A percentile compares a stretch with the other conserved stretches of the same genome.
Evolutionary conservation across 352 stramenopile species (phyloP).

Genomic region (Pythium grandisporangium): DNA sequence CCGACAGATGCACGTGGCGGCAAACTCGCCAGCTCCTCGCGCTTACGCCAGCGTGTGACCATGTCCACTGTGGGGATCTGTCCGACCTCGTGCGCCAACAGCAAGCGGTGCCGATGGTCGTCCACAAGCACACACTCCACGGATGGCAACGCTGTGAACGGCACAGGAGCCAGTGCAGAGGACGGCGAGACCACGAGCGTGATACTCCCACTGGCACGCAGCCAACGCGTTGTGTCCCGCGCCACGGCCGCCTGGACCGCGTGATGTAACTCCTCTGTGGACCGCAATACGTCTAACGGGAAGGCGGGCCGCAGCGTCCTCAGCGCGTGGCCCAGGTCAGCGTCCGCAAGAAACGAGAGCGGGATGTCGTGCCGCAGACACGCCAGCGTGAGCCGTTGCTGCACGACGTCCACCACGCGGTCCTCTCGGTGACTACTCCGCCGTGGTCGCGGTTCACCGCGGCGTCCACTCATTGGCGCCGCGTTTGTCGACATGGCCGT

Average conservation of each 20-base stretch:
- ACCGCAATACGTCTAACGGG: too few relatives aligned
- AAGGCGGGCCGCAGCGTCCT: conserved; percentile 14
- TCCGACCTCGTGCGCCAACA: conserved; percentile 12
- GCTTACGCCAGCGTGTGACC: too few relatives aligned
- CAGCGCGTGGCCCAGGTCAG: conserved; percentile 22
- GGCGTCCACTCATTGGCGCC: not conserved
- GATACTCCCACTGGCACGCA: conserved; percentile 14
- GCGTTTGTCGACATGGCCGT: not conserved
- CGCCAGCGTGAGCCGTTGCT: conserved; percentile 31
- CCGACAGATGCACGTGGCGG: too few relatives aligned
- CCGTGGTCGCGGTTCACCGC: too few relatives aligned
- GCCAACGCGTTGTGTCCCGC: conserved; percentile 2
- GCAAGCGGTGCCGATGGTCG: conserved; percentile 10
- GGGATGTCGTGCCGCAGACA: conserved; percentile 27
- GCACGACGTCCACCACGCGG: conserved; percentile 4
- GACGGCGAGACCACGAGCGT: too few relatives aligned
- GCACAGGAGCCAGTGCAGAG: too few relatives aligned
- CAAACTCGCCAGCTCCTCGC: too few relatives aligned
- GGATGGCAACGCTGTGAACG: too few relatives aligned
- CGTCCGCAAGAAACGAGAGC: conserved; percentile 25
- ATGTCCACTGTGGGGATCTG: too few relatives aligned
- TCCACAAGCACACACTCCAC: conserved; percentile 14
- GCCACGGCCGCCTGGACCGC: conserved; percentile 9
- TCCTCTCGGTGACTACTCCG: too few relatives aligned
- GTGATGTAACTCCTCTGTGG: conserved; percentile 12